Evolutionary conservation across 1,284 basidiomycete genomes (phyloP).

Genomic region (Peniophora sp.): DNA sequence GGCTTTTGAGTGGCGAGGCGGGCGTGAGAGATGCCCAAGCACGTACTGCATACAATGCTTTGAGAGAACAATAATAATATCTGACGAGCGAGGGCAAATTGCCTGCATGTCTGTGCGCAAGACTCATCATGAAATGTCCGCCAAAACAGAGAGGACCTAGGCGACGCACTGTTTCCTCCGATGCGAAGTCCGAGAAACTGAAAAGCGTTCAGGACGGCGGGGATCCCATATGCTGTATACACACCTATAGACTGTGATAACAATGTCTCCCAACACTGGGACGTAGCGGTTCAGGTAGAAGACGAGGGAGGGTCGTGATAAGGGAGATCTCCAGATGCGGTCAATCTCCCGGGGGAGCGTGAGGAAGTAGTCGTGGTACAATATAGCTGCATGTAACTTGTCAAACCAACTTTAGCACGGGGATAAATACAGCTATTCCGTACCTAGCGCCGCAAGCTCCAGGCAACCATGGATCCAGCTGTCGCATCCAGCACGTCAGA

Average conservation of each 20-base stretch:
- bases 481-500: too few species aligned
- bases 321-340: background rate
- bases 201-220: constrained; percentile 28
- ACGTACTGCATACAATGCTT: constrained; percentile 30
- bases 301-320: background rate
- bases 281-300: constrained; percentile 1
- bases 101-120: constrained; percentile 17
- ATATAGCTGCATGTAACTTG: background rate
- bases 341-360: background rate
- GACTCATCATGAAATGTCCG: too few species aligned
- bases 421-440: too few species aligned
- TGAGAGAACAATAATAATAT: constrained; percentile 31
- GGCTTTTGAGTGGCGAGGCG: background rate
- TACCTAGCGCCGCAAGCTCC: too few species aligned
- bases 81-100: constrained; percentile 27
- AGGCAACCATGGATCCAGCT: too few species aligned
- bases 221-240: constrained; percentile 14
- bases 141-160: too few species aligned
- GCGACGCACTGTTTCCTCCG: constrained; percentile 14
- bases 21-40: background rate
- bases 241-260: constrained; percentile 16
- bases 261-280: constrained; percentile 10
- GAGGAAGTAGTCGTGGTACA: background rate
- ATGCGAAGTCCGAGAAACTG: constrained; percentile 17
- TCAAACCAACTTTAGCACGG: too few species aligned